Evolutionary conservation across 345 rosid species (phyloP), one percentile per base, ranked within the genome.

Genomic region (Stellera chamaejasme): DNA sequence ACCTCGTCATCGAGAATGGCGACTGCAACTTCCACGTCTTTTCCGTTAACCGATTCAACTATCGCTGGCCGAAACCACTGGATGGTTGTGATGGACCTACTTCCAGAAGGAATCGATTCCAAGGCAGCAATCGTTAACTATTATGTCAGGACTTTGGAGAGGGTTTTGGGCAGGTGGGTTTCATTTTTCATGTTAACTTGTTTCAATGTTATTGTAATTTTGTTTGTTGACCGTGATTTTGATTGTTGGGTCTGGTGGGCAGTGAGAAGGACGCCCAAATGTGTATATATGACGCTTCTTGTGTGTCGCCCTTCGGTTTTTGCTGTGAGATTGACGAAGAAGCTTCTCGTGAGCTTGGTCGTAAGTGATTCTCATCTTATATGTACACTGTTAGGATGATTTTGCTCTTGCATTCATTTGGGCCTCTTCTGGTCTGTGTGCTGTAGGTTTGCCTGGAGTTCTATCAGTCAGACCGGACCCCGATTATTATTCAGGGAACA

Each of bases 211-310:
- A 19, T 44, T 45, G 3, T 41, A n/a, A 27, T 25, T 59, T 41
- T 25, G 45, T 51, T 43, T 50, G 43, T 43, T 10, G 26, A 12
- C 25, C 48, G 19, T 13, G 53, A 41, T 27, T 19, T 13, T 46
- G 13, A 25, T 59, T 58, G 32, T 58, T 50, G 15, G 13, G 25
- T 76, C 48, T 57, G 19, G 48, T 19, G 23, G 60, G 11, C 65
- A 88, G 92, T 61, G 74, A 80, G 70, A 77, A 68, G 45, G 95
- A 85, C 72, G 96, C 98, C 55, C 87, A 87, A 60, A 75, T 73
- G 82, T 72, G 85, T 72, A 78, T 87, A 43, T 91, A 85, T 45
- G 77, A 83, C 66, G 80, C 72, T 67, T 91, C 82, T 60, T 60
- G 56, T 41, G 77, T 79, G 66, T 66, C 70, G 48, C 76, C 67